Base-by-base conservation (phyloP, 352 stramenopile species). In the Blastocystis sp. region DNA sequence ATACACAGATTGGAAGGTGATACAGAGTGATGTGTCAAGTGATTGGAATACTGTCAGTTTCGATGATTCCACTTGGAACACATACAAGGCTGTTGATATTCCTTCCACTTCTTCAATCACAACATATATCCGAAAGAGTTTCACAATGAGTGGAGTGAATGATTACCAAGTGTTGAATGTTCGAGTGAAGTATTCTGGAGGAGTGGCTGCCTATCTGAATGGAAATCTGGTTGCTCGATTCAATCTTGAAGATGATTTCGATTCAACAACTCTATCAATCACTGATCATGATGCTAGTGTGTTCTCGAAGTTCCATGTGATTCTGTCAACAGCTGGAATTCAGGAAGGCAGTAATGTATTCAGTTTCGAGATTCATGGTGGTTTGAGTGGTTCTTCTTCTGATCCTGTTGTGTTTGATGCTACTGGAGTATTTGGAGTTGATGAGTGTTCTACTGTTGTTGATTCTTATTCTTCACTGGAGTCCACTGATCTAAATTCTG, bases 91-190 rank as follows among this genome's bases (percentile, higher is more conserved):
- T 1, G 37, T 6, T 24, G 6, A 49, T 75, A 65, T 75, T 39
- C n/a, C n/a, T 63, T 3, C 56, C 11, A 63, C n/a, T 63, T 63
- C 29, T 39, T 11, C 21, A 7, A 71, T 71, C 61, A 71, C 61
- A 12, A 71, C 61, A 12, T 71, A 71, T 39, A 71, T 71, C 29
- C 12, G 61, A 1, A 71, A 71, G 61, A 39, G 43, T 32, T 29
- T 71, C 21, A 42, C 19, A 16, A 71, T 71, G 19, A 7, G 5
- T 7, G 21, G 16, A n/a, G 16, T 71, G 21, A 39, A 5, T 21
- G 29, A 71, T 71, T 71, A 71, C 0, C 61, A 73, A 24, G 61
- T 73, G 61, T 16, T 73, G 61, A 80, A 80, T 54, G 69, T 73
- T 1, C 5, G 46, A 27, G 27, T 71, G 46, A 80, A 80, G 12